phyloP scores from a whole-genome alignment of 805 yeast species.

The Saturnispora ahearnii region DNA sequence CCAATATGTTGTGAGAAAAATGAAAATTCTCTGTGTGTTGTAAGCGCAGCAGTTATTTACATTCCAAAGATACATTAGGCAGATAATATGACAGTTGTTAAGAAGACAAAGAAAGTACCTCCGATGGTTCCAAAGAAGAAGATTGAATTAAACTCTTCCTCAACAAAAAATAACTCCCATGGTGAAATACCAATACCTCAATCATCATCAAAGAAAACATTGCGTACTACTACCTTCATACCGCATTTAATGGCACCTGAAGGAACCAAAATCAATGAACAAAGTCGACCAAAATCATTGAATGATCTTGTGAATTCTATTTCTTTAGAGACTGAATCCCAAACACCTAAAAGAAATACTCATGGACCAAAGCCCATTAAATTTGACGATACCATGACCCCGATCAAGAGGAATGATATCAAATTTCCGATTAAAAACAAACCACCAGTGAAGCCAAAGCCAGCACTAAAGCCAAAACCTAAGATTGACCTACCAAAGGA shows the following conservation, averaged over 20 bases:
- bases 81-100: background rate
- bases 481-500: background rate
- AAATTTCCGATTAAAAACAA: background rate
- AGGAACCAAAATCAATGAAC: background rate
- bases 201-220: background rate
- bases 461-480: constrained; percentile 1
- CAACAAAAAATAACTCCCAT: background rate
- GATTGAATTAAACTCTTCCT: constrained; percentile 2
- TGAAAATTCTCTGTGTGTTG: too few relatives aligned
- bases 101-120: constrained; percentile 16
- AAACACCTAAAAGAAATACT: background rate
- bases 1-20: too few relatives aligned
- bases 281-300: background rate
- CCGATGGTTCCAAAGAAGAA: constrained; percentile 25
- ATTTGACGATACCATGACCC: constrained; percentile 18
- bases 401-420: background rate
- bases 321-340: constrained; percentile 5
- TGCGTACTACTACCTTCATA: background rate
- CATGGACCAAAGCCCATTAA: constrained; percentile 20
- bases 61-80: background rate
- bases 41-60: too few relatives aligned
- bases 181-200: background rate
- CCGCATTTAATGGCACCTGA: background rate
- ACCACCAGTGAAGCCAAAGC: background rate
- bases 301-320: constrained; percentile 10